Evolutionary conservation across 192 early-diverging fungal species (phyloP).

Genomic region (Coemansia sp.): DNA sequence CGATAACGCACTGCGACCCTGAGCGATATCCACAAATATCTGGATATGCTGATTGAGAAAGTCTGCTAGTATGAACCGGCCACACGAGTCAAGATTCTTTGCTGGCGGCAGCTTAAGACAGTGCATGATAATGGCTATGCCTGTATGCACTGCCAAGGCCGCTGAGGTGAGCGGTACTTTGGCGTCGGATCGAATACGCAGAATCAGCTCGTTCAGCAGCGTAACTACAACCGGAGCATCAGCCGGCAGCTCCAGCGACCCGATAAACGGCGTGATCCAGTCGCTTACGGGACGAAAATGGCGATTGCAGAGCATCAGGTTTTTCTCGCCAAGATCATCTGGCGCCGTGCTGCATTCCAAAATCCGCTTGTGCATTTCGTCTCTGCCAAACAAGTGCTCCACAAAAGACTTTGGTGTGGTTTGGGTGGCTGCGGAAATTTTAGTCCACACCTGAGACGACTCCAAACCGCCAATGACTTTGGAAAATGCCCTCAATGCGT

Average conservation of each 20-base stretch:
- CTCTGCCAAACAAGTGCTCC: constrained; percentile 6
- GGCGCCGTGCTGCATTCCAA: not conserved
- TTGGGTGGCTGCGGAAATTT: constrained; percentile 2
- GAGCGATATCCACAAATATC: constrained; percentile 26
- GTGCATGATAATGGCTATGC: constrained; percentile 38
- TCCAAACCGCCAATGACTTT: constrained; percentile 25
- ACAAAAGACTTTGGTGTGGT: constrained; percentile 22
- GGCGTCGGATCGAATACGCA: constrained; percentile 13
- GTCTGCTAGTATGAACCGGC: constrained; percentile 23
- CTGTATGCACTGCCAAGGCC: constrained; percentile 27
- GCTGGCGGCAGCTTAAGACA: constrained; percentile 30
- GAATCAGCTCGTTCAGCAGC: constrained; percentile 27
- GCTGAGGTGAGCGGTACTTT: constrained; percentile 12
- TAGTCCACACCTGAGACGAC: constrained; percentile 16
- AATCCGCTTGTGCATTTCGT: constrained; percentile 12
- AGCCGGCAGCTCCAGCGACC: constrained; percentile 26
- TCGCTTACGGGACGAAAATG: constrained; percentile 32
- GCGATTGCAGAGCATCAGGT: constrained; percentile 12
- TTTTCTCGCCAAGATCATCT: constrained; percentile 10
- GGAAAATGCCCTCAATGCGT: constrained; percentile 32
- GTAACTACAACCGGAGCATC: constrained; percentile 20
- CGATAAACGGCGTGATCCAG: constrained; percentile 48
- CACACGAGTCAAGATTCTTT: constrained; percentile 11
- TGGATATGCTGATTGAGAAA: constrained; percentile 24
- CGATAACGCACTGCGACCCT: constrained; percentile 24